Evolutionary conservation across 306 rosid species (phyloP).

Genomic region (Sesbania bispinosa): DNA sequence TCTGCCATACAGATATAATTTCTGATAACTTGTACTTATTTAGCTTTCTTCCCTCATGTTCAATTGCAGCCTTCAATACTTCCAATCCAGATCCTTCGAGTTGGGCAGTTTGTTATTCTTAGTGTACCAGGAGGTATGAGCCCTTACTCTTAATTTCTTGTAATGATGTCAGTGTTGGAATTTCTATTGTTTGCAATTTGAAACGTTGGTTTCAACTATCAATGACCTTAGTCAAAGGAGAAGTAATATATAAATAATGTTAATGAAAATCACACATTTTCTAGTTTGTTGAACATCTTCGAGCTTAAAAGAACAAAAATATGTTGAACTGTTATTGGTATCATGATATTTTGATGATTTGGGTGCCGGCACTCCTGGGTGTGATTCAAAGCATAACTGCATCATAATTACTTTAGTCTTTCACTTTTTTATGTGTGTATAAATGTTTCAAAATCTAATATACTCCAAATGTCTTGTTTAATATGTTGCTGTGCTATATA

Average conservation of each 20-base stretch:
- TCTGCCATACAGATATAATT: not conserved
- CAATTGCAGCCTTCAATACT: conserved; percentile 86
- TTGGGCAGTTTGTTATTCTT: conserved; percentile 87
- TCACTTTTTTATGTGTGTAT: not conserved
- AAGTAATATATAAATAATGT: conserved; percentile 6
- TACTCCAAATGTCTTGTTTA: not conserved
- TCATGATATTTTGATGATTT: not conserved
- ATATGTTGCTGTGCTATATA: not conserved
- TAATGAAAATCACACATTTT: not conserved
- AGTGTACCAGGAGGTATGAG: conserved; percentile 89
- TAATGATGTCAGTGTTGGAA: not conserved
- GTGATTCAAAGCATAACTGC: not conserved
- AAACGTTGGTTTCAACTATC: not conserved
- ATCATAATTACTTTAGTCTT: not conserved
- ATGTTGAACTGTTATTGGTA: not conserved
- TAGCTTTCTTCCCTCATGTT: not conserved
- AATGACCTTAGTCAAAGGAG: not conserved
- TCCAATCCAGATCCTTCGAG: conserved; percentile 83
- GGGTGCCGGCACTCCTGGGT: not conserved
- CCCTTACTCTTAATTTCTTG: conserved; percentile 2
- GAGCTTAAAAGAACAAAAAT: not conserved
- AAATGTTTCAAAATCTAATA: not conserved
- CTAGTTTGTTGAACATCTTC: not conserved
- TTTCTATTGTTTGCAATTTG: conserved; percentile 2
- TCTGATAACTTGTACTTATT: conserved; percentile 9